Percentiles rank a stretch among this genome's conserved stretches.
phyloP scores from a whole-genome alignment of 129 eudicot species.

The Erigeron canadensis region DNA sequence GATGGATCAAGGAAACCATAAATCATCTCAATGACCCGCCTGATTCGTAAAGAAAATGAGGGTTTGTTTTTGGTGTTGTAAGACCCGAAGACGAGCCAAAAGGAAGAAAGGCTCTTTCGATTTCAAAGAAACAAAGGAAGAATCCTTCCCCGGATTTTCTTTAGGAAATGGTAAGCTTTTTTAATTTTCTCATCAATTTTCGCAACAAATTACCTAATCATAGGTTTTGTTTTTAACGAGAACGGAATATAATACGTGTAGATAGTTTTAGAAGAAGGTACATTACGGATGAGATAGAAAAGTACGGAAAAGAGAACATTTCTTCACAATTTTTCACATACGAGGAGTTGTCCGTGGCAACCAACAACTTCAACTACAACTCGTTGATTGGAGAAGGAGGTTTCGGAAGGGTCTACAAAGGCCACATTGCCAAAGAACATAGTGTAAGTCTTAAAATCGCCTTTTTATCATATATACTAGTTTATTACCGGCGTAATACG shows the following conservation, averaged over 20 bases:
- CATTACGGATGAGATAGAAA: conserved; percentile 60
- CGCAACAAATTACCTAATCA: not conserved
- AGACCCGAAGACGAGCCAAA: conserved; percentile 31
- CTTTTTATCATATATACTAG: too few relatives aligned
- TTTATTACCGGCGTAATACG: too few relatives aligned
- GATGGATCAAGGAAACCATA: conserved; percentile 28
- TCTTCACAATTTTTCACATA: conserved; percentile 58
- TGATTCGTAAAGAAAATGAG: conserved; percentile 33
- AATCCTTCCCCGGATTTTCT: conserved; percentile 63
- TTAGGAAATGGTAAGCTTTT: conserved; percentile 47
- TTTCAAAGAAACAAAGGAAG: conserved; percentile 34
- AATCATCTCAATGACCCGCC: conserved; percentile 36
- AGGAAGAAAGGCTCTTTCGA: conserved; percentile 46
- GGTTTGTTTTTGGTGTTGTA: conserved; percentile 66
- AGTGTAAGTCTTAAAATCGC: conserved; percentile 35
- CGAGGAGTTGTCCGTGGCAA: conserved; percentile 57
- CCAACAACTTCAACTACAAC: conserved; percentile 59
- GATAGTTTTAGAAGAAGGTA: conserved; percentile 64
- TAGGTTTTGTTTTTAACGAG: not conserved
- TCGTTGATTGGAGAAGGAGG: conserved; percentile 92
- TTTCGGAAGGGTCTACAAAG: conserved; percentile 92
- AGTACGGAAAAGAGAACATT: conserved; percentile 53
- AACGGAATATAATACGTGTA: conserved; percentile 26
- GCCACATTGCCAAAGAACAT: conserved; percentile 43
- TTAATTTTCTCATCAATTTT: not conserved